These are phyloP conservation scores for Monosporascus sp. DNA, from an alignment of 2,329 filamentous ascomycete species.

Conservation along the genomic window DNA sequence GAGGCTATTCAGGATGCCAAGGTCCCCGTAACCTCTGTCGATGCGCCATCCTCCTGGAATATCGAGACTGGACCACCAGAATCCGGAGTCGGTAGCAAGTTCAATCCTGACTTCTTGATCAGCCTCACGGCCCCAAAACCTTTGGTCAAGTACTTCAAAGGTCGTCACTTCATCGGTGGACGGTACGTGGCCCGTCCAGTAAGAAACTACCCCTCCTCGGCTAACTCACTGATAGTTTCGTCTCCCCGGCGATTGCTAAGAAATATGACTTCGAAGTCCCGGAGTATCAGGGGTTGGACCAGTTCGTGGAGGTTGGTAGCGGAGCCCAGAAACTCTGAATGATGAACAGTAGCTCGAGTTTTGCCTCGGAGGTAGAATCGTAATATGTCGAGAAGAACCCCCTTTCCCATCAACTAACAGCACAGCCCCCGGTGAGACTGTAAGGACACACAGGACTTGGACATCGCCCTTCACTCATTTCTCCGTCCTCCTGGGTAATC, in stretches of 20 bases:
- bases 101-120: slow-evolving; percentile 75
- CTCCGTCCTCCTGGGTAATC: slow-evolving; percentile 30
- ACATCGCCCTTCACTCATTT: slow-evolving; percentile 49
- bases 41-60: slow-evolving; percentile 92
- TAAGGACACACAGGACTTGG: slow-evolving; percentile 57
- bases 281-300: slow-evolving; percentile 78
- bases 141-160: slow-evolving; percentile 74
- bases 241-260: slow-evolving; percentile 69
- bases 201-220: neutral
- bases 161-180: slow-evolving; percentile 88
- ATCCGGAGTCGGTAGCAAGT: slow-evolving; percentile 70
- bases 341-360: neutral
- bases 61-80: slow-evolving; percentile 80
- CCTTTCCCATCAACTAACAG: slow-evolving; percentile 40
- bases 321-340: slow-evolving; percentile 48
- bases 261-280: slow-evolving; percentile 86
- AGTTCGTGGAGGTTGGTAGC: slow-evolving; percentile 70
- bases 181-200: slow-evolving; percentile 44
- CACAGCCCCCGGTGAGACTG: slow-evolving; percentile 50
- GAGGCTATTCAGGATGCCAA: slow-evolving; percentile 65
- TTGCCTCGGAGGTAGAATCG: neutral
- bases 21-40: slow-evolving; percentile 79
- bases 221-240: slow-evolving; percentile 54
- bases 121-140: slow-evolving; percentile 94
- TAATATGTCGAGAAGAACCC: neutral